Base-by-base conservation (phyloP, 2,329 filamentous ascomycete genomes). In the Neofusicoccum sp. region DNA sequence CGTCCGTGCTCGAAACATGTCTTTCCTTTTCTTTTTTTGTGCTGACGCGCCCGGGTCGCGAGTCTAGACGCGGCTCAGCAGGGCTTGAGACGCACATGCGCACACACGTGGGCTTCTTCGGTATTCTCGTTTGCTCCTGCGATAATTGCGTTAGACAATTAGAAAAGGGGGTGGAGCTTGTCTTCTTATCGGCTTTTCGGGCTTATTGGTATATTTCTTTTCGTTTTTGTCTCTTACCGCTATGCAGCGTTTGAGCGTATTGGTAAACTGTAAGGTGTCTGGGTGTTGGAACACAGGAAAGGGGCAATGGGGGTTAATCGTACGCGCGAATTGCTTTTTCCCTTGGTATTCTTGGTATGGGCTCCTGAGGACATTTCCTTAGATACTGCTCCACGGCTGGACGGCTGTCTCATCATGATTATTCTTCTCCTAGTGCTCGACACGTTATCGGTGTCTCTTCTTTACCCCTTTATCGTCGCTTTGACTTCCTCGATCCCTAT, bases 71-170 rank as follows among this genome's bases (percentile, higher is more conserved):
- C 45, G 26, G 45, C 45, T 48, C 45, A 48, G 45, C 45, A 33
- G 45, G 45, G 30, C 20, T 11, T 33, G 24, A 48, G 45, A 33
- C 45, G 45, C 45, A 33, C 30, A 9, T 24, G n/a, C n/a, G n/a
- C n/a, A n/a, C n/a, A n/a, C n/a, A n/a, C n/a, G n/a, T n/a, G n/a
- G n/a, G 20, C 6, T 9, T 12, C 34, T 24, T 53, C 5, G 12
- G 34, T 24, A 34, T 33, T 11, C 9, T 44, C n/a, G 26, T 38
- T 53, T 30, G 2, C 24, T 45, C 14, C 45, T 8, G 43, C n/a
- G 51, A 54, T n/a, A 38, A 54, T 38, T 28, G 43, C 51, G 51
- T 54, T 54, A 54, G 51, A 54, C 28, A 9, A 16, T 54, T 41
- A 54, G 51, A 54, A 6, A 41, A 14, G 14, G 11, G n/a, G 31